Conservation (phyloP, 164 flowering plant genomes). For the Aristolochia californica region DNA sequence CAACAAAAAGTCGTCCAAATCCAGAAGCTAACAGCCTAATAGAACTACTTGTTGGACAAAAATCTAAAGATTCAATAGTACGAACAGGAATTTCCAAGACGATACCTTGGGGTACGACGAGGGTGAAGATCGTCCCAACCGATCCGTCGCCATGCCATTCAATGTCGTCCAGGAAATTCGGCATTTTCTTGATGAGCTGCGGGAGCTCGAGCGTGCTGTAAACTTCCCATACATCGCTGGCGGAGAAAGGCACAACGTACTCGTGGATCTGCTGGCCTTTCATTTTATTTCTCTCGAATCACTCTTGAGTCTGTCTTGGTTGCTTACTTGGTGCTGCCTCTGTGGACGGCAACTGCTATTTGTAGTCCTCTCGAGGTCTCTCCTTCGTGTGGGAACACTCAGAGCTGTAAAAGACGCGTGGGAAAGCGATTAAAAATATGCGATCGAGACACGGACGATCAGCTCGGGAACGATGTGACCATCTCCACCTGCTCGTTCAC, state of each 20-base stretch:
- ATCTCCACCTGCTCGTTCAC: too few relatives aligned
- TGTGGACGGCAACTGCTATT: too few relatives aligned
- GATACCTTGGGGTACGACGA: neutral
- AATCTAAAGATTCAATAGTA: too few relatives aligned
- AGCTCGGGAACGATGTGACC: too few relatives aligned
- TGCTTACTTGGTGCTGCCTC: neutral
- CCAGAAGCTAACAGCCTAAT: too few relatives aligned
- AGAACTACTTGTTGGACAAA: too few relatives aligned
- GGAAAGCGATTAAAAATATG: too few relatives aligned
- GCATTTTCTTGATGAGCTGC: conserved; percentile 1
- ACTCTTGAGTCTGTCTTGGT: neutral
- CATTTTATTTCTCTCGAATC: neutral
- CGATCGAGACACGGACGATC: too few relatives aligned
- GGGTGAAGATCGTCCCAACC: neutral
- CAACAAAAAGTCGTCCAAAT: too few relatives aligned
- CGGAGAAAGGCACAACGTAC: conserved; percentile 2
- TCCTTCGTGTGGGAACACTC: too few relatives aligned
- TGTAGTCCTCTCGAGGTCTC: too few relatives aligned
- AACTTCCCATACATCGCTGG: conserved; percentile 2
- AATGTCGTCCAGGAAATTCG: neutral
- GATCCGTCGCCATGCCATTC: neutral
- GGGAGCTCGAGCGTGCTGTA: conserved; percentile 8
- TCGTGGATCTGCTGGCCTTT: conserved; percentile 7
- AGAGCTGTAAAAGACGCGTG: too few relatives aligned
- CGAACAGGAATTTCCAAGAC: neutral